Conservation (phyloP, 305 asterid species). For the Euphrasia arctica region DNA sequence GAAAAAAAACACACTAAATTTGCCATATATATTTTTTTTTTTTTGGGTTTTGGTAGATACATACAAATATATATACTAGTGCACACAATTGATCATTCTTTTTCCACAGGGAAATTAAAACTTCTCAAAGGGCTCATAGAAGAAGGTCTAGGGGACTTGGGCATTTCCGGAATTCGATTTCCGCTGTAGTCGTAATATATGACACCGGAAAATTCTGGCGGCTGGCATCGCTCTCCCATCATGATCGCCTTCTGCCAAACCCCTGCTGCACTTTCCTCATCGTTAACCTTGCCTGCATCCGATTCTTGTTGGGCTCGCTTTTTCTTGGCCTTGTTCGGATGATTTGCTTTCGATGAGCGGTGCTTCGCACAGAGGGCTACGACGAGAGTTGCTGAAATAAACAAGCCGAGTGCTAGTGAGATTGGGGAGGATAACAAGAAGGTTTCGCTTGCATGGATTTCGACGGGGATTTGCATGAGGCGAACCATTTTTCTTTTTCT, state of each 20-base stretch:
- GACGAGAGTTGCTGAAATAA: constrained; percentile 46
- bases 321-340: constrained; percentile 33
- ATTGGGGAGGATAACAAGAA: constrained; percentile 27
- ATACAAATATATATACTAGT: constrained; percentile 7
- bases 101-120: constrained; percentile 27
- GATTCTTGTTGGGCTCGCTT: neutral
- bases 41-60: too few species aligned
- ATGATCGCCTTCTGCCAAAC: constrained; percentile 77
- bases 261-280: constrained; percentile 33
- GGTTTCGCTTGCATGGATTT: constrained; percentile 23
- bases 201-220: constrained; percentile 77
- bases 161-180: constrained; percentile 65
- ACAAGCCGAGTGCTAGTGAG: constrained; percentile 54
- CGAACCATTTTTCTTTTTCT: constrained; percentile 45
- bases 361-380: constrained; percentile 66
- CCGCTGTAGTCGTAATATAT: constrained; percentile 64
- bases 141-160: constrained; percentile 55
- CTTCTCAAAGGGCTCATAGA: constrained; percentile 44
- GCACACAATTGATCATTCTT: constrained; percentile 19
- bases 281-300: neutral
- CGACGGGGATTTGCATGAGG: constrained; percentile 30
- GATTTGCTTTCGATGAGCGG: constrained; percentile 6
- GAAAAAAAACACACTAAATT: too few species aligned
- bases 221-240: constrained; percentile 90
- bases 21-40: too few species aligned